Percentiles rank a stretch among this genome's conserved stretches.
Conservation (phyloP, 805 yeast genomes). For the Kodamaea nitidulidarum region DNA sequence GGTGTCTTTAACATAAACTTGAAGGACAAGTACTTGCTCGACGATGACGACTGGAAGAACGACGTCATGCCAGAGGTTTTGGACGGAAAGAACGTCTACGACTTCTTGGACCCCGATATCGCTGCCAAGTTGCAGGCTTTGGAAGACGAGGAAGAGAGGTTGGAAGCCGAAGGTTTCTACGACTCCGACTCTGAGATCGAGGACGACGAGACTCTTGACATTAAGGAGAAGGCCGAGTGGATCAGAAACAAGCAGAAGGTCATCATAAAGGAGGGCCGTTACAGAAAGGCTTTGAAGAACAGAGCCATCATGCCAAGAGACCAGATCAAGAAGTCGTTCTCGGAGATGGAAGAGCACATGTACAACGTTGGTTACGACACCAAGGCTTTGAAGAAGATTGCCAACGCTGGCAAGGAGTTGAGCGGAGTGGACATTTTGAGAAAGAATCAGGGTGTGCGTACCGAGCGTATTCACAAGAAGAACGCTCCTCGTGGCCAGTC, state of each 20-base stretch:
- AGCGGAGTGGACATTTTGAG: slow-evolving; percentile 81
- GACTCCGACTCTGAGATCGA: slow-evolving; percentile 75
- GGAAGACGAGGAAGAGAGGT: slow-evolving; percentile 94
- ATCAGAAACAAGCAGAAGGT: slow-evolving; percentile 91
- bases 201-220: slow-evolving; percentile 44
- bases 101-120: slow-evolving; percentile 94
- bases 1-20: slow-evolving; percentile 94
- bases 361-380: slow-evolving; percentile 87
- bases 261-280: slow-evolving; percentile 86
- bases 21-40: slow-evolving; percentile 86
- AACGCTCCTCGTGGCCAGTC: slow-evolving; percentile 56
- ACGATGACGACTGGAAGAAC: slow-evolving; percentile 96
- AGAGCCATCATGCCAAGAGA: slow-evolving; percentile 89
- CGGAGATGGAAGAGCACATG: slow-evolving; percentile 86
- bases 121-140: slow-evolving; percentile 88
- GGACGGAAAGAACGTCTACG: slow-evolving; percentile 95
- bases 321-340: slow-evolving; percentile 67
- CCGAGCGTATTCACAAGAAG: slow-evolving; percentile 41
- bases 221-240: slow-evolving; percentile 88
- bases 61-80: slow-evolving; percentile 96
- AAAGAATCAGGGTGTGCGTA: slow-evolving; percentile 44
- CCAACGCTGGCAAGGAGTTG: slow-evolving; percentile 36
- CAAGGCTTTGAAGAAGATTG: slow-evolving; percentile 46
- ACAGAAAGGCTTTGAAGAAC: slow-evolving; percentile 82
- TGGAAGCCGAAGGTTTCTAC: slow-evolving; percentile 93